phyloP scores from a whole-genome alignment of 345 rosid genomes.

The Boechera retrofracta region DNA sequence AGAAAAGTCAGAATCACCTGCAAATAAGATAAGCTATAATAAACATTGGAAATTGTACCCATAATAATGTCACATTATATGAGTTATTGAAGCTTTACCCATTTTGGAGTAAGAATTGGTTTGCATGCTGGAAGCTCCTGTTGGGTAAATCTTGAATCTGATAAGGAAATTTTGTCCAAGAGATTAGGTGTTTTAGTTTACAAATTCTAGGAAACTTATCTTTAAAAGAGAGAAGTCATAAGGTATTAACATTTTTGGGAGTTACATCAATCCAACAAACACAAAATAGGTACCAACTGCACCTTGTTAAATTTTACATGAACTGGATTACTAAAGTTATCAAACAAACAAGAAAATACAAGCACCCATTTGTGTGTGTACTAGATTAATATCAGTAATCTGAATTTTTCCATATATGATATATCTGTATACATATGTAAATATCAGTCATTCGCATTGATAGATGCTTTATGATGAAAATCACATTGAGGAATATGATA shows the following conservation, averaged over 20 bases:
- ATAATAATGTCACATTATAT: slow-evolving; percentile 12
- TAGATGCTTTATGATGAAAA: neutral
- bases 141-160: slow-evolving; percentile 89
- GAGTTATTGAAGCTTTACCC: slow-evolving; percentile 56
- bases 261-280: neutral
- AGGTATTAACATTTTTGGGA: neutral
- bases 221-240: neutral
- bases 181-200: neutral
- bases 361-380: slow-evolving; percentile 6
- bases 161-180: slow-evolving; percentile 9
- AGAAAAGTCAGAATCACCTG: slow-evolving; percentile 81
- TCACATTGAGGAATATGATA: neutral
- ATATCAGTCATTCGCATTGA: neutral
- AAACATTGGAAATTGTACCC: neutral
- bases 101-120: slow-evolving; percentile 86
- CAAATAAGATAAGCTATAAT: neutral
- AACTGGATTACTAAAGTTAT: neutral
- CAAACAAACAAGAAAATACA: neutral
- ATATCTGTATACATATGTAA: neutral
- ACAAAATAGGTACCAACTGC: neutral
- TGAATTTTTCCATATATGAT: neutral
- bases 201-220: neutral
- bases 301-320: neutral
- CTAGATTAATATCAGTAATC: slow-evolving; percentile 8
- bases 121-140: slow-evolving; percentile 97